Percentiles rank a stretch among this genome's conserved stretches.
These are phyloP conservation scores for Aspergillus egyptiacus DNA, from an alignment of 495 filamentous ascomycete species.

Conservation along the genomic window DNA sequence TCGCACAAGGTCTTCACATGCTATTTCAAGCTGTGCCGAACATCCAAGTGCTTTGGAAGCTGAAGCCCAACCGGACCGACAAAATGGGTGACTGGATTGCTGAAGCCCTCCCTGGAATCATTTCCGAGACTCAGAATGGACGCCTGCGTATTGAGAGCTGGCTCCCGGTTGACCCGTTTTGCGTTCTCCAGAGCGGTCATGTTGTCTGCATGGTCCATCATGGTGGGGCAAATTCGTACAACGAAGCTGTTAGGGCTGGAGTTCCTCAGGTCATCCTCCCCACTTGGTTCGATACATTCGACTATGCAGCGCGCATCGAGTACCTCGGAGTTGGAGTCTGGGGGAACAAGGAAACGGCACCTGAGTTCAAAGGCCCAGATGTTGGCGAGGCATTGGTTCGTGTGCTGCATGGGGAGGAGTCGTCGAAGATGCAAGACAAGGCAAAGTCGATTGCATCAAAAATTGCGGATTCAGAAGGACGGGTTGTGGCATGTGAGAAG, in stretches of 20 bases:
- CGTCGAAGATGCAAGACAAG: conserved; percentile 5
- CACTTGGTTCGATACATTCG: conserved; percentile 37
- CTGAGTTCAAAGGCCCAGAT: conserved; percentile 15
- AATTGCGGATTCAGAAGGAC: conserved; percentile 15
- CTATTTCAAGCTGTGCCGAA: conserved; percentile 19
- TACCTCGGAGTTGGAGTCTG: conserved; percentile 38
- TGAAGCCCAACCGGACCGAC: conserved; percentile 15
- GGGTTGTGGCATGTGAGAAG: conserved; percentile 23
- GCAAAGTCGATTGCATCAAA: conserved; percentile 12
- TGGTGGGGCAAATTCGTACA: conserved; percentile 40
- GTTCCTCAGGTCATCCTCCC: conserved; percentile 41
- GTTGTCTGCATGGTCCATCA: conserved; percentile 39
- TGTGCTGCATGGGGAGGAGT: conserved; percentile 14
- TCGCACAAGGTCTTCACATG: conserved; percentile 30
- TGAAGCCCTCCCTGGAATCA: neutral
- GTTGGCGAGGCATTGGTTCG: conserved; percentile 17
- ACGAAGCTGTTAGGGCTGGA: conserved; percentile 38
- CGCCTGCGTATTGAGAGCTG: conserved; percentile 28
- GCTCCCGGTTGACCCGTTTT: conserved; percentile 33
- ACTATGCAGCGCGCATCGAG: conserved; percentile 34
- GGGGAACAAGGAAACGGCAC: conserved; percentile 24
- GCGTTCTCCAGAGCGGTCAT: conserved; percentile 30
- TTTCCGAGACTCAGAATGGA: neutral
- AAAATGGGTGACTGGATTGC: neutral
- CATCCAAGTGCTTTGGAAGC: conserved; percentile 42